A percentile compares a stretch with the other conserved stretches of the same genome.
Conservation (phyloP, 2,329 filamentous ascomycete genomes). For the Colletotrichum trifolii region DNA sequence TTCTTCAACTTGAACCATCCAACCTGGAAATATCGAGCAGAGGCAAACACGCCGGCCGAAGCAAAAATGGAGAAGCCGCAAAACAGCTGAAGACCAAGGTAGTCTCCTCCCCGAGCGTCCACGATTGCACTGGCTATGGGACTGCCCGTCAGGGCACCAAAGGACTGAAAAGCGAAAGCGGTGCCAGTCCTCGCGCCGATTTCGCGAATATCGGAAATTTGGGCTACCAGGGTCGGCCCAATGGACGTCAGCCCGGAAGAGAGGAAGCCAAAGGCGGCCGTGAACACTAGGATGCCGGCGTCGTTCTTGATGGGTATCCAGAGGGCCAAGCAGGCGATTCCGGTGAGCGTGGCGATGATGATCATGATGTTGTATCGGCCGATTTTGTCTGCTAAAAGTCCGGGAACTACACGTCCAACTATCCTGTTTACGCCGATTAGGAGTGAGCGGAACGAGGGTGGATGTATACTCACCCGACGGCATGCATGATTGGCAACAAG, state of each 20-base stretch:
- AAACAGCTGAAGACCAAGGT: conserved; percentile 72
- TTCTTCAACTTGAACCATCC: conserved; percentile 48
- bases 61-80: conserved; percentile 62
- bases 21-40: conserved; percentile 48
- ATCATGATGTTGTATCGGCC: conserved; percentile 62
- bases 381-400: conserved; percentile 56
- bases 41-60: conserved; percentile 43
- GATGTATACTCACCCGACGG: conserved; percentile 52
- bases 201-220: conserved; percentile 76
- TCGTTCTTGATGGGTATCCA: conserved; percentile 62
- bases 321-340: conserved; percentile 56
- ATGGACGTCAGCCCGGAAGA: conserved; percentile 75
- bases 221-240: conserved; percentile 71
- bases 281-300: conserved; percentile 71
- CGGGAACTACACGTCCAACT: conserved; percentile 62
- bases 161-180: conserved; percentile 68
- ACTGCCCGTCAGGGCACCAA: conserved; percentile 74
- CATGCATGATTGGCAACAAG: conserved; percentile 67
- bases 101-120: conserved; percentile 60
- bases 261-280: conserved; percentile 76
- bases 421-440: conserved; percentile 48
- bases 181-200: conserved; percentile 76
- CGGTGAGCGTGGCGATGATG: conserved; percentile 61
- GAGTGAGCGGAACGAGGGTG: fast-evolving
- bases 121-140: conserved; percentile 75